These are phyloP conservation scores for Torulaspora maleeae DNA, from an alignment of 805 yeast species.

Conservation along the genomic window DNA sequence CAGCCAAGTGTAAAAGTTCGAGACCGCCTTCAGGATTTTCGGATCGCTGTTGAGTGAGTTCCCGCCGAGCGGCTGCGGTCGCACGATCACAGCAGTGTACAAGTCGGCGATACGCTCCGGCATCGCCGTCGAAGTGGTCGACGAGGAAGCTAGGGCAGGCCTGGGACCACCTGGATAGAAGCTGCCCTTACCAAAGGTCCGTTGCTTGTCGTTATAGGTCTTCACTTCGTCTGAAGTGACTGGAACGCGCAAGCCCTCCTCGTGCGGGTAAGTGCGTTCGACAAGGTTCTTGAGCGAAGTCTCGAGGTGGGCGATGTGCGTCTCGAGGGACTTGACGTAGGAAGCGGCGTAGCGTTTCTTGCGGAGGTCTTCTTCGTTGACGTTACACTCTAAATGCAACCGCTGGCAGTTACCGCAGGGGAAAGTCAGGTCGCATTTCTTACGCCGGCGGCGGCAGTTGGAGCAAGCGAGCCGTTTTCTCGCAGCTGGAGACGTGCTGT, in stretches of 20 bases:
- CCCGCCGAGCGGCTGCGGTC: conserved; percentile 18
- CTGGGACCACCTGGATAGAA: conserved; percentile 32
- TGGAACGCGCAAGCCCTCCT: conserved; percentile 18
- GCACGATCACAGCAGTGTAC: conserved; percentile 33
- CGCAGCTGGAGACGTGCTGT: conserved; percentile 6
- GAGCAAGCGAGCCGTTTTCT: conserved; percentile 35
- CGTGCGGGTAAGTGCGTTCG: conserved; percentile 22
- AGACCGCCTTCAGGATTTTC: conserved; percentile 29
- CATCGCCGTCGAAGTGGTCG: neutral
- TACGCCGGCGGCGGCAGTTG: conserved; percentile 36
- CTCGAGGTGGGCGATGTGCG: conserved; percentile 31
- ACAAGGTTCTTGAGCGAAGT: conserved; percentile 24
- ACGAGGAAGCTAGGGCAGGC: conserved; percentile 9
- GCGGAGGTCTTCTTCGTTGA: conserved; percentile 46
- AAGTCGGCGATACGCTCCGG: conserved; percentile 33
- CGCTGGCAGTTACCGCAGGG: conserved; percentile 49
- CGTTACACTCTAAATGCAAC: conserved; percentile 43
- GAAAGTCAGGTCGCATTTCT: conserved; percentile 45
- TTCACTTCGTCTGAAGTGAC: conserved; percentile 21
- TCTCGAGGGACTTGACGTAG: conserved; percentile 45
- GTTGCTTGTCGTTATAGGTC: conserved; percentile 13
- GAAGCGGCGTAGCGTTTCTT: conserved; percentile 47
- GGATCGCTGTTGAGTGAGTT: conserved; percentile 30
- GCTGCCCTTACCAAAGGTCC: conserved; percentile 31
- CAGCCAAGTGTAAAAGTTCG: conserved; percentile 53